Percentiles rank a stretch among this genome's conserved stretches.
These are phyloP conservation scores for Penicillium sp. DNA, from an alignment of 2,329 filamentous ascomycete genomes.

Conservation along the genomic window DNA sequence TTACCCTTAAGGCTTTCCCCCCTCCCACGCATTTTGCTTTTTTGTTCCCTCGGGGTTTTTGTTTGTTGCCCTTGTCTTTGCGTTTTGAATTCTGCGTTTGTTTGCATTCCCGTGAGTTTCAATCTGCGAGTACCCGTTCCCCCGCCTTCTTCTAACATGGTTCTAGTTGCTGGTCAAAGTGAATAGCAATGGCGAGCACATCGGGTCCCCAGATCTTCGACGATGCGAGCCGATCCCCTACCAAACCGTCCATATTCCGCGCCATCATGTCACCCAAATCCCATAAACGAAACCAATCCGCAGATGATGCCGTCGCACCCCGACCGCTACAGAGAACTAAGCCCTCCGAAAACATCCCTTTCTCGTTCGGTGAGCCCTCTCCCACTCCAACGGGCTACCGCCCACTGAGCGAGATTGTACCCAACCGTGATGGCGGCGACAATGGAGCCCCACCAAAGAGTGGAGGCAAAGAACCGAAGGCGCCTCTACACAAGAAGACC, in stretches of 20 bases:
- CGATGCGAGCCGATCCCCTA: conserved; percentile 36
- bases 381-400: conserved; percentile 40
- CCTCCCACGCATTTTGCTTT: conserved; percentile 12
- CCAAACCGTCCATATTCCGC: conserved; percentile 52
- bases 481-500: conserved; percentile 54
- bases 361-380: conserved; percentile 53
- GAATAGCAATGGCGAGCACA: conserved; percentile 36
- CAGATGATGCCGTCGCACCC: conserved; percentile 30
- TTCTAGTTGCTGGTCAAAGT: conserved; percentile 34
- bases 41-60: conserved; percentile 5
- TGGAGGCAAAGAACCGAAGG: conserved; percentile 40
- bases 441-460: conserved; percentile 37
- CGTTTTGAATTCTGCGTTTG: conserved; percentile 16
- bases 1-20: conserved; percentile 4
- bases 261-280: conserved; percentile 55
- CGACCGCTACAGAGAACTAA: conserved; percentile 43
- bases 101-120: conserved; percentile 22
- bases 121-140: conserved; percentile 19
- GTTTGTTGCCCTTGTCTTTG: conserved; percentile 7
- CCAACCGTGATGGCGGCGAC: conserved; percentile 38
- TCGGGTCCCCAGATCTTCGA: conserved; percentile 40
- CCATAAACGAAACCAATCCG: conserved; percentile 51
- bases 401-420: conserved; percentile 41
- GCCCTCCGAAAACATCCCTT: conserved; percentile 39
- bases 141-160: conserved; percentile 12